Conservation (phyloP, 345 rosid genomes). For the Linum lewisii region DNA sequence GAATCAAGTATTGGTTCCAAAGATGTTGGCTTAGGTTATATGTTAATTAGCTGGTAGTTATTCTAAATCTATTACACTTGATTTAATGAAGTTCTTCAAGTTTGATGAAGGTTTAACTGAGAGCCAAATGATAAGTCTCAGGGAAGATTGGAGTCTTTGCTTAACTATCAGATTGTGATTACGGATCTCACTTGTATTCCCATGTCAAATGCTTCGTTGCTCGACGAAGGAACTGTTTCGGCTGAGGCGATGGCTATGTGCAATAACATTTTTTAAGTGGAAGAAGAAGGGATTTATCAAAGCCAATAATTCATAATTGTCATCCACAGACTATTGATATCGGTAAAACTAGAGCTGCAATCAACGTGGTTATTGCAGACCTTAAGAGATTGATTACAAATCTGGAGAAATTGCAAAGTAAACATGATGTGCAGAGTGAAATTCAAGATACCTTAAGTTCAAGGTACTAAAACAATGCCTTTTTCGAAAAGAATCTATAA, state of each 20-base stretch:
- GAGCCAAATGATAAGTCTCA: slow-evolving; percentile 86
- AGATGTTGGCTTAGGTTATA: too few species aligned
- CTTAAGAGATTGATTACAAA: slow-evolving; percentile 67
- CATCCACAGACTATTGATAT: slow-evolving; percentile 94
- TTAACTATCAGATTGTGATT: slow-evolving; percentile 80
- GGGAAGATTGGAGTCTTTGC: slow-evolving; percentile 83
- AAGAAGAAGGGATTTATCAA: slow-evolving; percentile 88
- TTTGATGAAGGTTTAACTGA: slow-evolving; percentile 86
- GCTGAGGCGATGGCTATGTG: slow-evolving; percentile 99
- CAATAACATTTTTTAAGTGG: slow-evolving; percentile 68
- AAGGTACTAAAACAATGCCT: too few species aligned
- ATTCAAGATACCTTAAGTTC: too few species aligned
- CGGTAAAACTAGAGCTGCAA: slow-evolving; percentile 77
- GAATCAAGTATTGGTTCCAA: too few species aligned
- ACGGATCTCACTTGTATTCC: slow-evolving; percentile 89
- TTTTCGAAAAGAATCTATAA: too few species aligned
- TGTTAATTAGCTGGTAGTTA: too few species aligned
- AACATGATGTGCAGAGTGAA: slow-evolving; percentile 98
- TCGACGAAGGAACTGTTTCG: slow-evolving; percentile 94
- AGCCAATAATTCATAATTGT: slow-evolving; percentile 69
- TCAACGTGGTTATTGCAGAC: slow-evolving; percentile 59
- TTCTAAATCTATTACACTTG: slow-evolving; percentile 86
- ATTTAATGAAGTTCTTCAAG: slow-evolving; percentile 76
- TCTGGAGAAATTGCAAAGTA: slow-evolving; percentile 79
- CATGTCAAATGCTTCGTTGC: slow-evolving; percentile 89